Base-by-base conservation (phyloP, 2,329 filamentous ascomycete genomes). In the Ustulina deusta region DNA sequence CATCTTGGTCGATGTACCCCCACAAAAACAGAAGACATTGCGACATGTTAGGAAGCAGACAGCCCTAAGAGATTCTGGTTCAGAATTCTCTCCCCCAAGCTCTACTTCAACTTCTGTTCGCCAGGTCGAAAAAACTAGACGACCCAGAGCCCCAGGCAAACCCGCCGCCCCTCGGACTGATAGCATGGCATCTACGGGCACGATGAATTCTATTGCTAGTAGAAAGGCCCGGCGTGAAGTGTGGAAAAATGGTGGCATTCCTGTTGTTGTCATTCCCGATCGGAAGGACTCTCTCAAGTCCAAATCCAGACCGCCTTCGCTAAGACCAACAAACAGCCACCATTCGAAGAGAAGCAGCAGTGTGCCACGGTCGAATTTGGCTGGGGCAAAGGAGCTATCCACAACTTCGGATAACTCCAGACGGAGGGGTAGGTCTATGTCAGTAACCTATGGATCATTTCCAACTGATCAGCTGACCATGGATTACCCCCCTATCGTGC, bases 181-280 rank as follows among this genome's bases (percentile, higher is more conserved):
- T 4, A 89, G 85, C 63, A 77, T 84, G 61, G 78, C 78, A 32
- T 89, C 87, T 1, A 84, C 78, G 42, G 78, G 78, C 3, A 86
- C 86, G 0, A 71, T 77, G 27, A 86, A 81, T 68, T 87, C 86
- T 6, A 79, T 84, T 3, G 82, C 84, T 0, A 89, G 85, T 70
- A 80, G 81, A 7, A 87, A 82, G 72, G 86, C 86, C 3, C 81
- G 89, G n/a, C 83, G 85, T 17, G 86, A 89, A 36, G 79, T 90
- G 2, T 83, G 85, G 81, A 89, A 85, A 70, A 85, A 78, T 61
- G 89, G 88, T 7, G 87, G 82, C 2, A 88, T 91, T 10, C 89
- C 89, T 1, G 88, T 91, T 7, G 83, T 90, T 6, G 82, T 91
- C 22, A 85, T 91, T 58, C 89, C 89, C 6, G 85, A 87, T 63